These are phyloP conservation scores for Leishmania amazonensis DNA, from an alignment of 208 protist species.

Conservation along the genomic window DNA sequence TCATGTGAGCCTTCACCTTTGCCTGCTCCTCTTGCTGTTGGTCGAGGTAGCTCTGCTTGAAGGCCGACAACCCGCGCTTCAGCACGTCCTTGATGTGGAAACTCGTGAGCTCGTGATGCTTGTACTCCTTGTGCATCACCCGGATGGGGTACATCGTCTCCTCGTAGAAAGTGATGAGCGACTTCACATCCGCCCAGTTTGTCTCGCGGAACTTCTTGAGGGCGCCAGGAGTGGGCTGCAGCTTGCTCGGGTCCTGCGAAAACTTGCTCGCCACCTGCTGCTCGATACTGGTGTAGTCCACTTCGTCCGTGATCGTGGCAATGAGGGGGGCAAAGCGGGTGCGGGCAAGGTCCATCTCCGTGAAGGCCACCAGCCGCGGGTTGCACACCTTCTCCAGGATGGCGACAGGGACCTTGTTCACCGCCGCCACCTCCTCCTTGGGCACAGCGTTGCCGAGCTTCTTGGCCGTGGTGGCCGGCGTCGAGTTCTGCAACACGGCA, in stretches of 20 bases:
- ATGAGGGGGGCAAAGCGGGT: conserved; percentile 63
- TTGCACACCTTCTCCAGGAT: conserved; percentile 60
- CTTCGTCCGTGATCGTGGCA: conserved; percentile 45
- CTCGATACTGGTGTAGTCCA: conserved; percentile 67
- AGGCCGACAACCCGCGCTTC: conserved; percentile 84
- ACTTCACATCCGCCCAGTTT: conserved; percentile 56
- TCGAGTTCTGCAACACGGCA: conserved; percentile 51
- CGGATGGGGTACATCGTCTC: conserved; percentile 83
- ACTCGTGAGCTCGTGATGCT: conserved; percentile 60
- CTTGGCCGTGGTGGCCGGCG: conserved; percentile 31
- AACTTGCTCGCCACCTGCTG: conserved; percentile 52
- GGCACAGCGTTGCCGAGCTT: conserved; percentile 53
- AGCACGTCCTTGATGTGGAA: conserved; percentile 91
- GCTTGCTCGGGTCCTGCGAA: conserved; percentile 27
- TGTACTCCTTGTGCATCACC: conserved; percentile 53
- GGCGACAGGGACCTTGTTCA: conserved; percentile 46
- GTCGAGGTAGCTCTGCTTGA: conserved; percentile 90
- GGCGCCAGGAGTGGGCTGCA: conserved; percentile 50
- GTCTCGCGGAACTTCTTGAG: conserved; percentile 72
- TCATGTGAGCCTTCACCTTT: conserved; percentile 71
- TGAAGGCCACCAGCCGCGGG: conserved; percentile 57
- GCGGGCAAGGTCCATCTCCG: conserved; percentile 73
- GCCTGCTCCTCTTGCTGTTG: conserved; percentile 71
- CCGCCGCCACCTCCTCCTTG: conserved; percentile 54
- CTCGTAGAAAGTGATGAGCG: conserved; percentile 80